phyloP scores from a whole-genome alignment of 352 stramenopile species.

The Globisporangium yorkense region DNA sequence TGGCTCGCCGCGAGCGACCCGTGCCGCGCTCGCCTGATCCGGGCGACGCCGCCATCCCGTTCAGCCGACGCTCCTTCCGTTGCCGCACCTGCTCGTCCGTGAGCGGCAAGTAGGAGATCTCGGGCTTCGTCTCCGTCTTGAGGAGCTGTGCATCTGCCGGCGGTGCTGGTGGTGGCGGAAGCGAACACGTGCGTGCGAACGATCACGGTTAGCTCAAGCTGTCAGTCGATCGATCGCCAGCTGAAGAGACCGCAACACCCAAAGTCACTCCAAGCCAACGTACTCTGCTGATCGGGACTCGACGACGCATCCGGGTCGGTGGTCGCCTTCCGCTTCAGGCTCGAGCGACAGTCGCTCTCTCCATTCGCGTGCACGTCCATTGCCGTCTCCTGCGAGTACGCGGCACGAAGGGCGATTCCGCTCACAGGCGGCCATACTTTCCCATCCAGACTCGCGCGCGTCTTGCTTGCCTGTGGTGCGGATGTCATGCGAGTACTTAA shows the following conservation, averaged over 20 bases:
- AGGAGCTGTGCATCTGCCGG: slow-evolving; percentile 74
- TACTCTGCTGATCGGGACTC: neutral
- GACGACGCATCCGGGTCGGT: slow-evolving; percentile 8
- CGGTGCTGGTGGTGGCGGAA: slow-evolving; percentile 19
- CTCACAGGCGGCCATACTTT: slow-evolving; percentile 62
- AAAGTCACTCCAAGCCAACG: neutral
- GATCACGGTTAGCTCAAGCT: neutral
- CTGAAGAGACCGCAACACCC: too few relatives aligned
- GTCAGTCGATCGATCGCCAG: neutral
- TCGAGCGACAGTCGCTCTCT: slow-evolving; percentile 8
- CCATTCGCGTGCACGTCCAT: slow-evolving; percentile 41
- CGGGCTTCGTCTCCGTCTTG: slow-evolving; percentile 71
- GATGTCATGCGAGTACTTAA: neutral
- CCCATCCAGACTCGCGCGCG: slow-evolving; percentile 38
- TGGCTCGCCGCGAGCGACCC: neutral
- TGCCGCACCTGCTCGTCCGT: slow-evolving; percentile 63
- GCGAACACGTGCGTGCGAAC: neutral
- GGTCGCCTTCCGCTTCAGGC: slow-evolving; percentile 21
- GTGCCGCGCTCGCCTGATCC: neutral
- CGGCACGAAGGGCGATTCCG: slow-evolving; percentile 34
- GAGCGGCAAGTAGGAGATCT: slow-evolving; percentile 77
- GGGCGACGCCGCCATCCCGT: neutral
- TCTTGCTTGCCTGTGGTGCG: slow-evolving; percentile 37
- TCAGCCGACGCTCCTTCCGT: slow-evolving; percentile 16
- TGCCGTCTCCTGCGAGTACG: slow-evolving; percentile 33